Base-by-base conservation (phyloP, 1,139 yeast genomes). In the Lodderomyces orthopsilosis region DNA sequence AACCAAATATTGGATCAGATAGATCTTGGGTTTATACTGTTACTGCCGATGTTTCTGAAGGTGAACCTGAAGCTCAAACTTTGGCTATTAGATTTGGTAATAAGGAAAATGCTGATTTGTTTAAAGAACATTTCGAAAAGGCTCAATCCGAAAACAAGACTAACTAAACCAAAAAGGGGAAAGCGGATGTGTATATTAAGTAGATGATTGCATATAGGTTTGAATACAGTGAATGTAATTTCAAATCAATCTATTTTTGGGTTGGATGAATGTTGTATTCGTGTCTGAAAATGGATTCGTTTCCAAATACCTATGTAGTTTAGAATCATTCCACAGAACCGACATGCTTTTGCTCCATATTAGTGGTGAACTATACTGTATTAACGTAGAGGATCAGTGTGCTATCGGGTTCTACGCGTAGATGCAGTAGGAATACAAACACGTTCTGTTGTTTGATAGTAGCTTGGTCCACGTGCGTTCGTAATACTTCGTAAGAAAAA, bases 1-100 rank as follows among this genome's bases (percentile, higher is more conserved):
- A 83, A 65, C 90, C 97, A 57, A 93, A 93, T 63, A 93, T 93
- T 51, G 98, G 98, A 43, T 84, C 95, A 50, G 98, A 93, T 67
- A 85, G 97, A 75, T 89, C 97, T 30, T 93, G 98, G 98, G 98
- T 93, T 52, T 93, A 93, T 74, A 81, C 81, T 47, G 96, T 91
- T 48, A 83, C 96, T 45, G 96, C 95, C 37, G 98, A 93, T 65
- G 79, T 93, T 46, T 84, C 96, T 45, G 98, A 93, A 65, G 98
- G 98, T 55, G 93, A 79, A 58, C 87, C 98, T 41, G 97, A 91
- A 70, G 96, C 97, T 42, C 90, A 83, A 69, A 91, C 98, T 45
- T 81, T 93, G 68, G 98, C 98, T 52, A 91, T 93, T 58, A 85
- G 98, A 70, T 93, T 93, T 60, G 98, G 96, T 59, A 87, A 84